phyloP scores from a whole-genome alignment of 768 basidiomycete genomes.

The Hortiboletus flavorubellus region DNA sequence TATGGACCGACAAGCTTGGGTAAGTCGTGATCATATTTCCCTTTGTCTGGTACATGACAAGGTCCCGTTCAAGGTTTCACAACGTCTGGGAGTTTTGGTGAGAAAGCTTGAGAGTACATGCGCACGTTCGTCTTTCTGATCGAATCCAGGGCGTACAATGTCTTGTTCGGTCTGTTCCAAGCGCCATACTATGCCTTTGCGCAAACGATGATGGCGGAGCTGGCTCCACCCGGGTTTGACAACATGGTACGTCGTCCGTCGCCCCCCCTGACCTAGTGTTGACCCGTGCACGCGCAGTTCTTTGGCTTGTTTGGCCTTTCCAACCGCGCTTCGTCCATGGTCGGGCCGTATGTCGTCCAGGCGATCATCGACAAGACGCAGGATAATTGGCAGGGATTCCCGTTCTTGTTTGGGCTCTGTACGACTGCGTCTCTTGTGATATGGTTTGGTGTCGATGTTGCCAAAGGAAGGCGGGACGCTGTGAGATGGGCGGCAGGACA shows the following conservation, averaged over 20 bases:
- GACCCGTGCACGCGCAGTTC: constrained; percentile 44
- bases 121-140: neutral
- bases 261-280: neutral
- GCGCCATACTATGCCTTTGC: constrained; percentile 86
- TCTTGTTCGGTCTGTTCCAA: constrained; percentile 78
- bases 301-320: constrained; percentile 85
- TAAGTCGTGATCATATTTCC: constrained; percentile 28
- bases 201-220: constrained; percentile 86
- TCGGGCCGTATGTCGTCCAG: constrained; percentile 83
- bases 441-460: constrained; percentile 70
- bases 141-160: constrained; percentile 64
- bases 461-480: constrained; percentile 61
- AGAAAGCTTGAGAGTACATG: constrained; percentile 5
- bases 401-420: constrained; percentile 77
- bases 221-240: constrained; percentile 84
- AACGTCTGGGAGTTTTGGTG: constrained; percentile 88
- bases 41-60: neutral
- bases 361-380: constrained; percentile 72
- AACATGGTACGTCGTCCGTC: constrained; percentile 51
- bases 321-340: constrained; percentile 82
- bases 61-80: constrained; percentile 49
- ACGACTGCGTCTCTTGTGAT: constrained; percentile 64
- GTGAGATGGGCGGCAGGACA: constrained; percentile 47
- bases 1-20: constrained; percentile 78
- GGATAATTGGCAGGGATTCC: constrained; percentile 81